phyloP scores from a whole-genome alignment of 192 early-diverging fungal species.

The Funneliformis mosseae region DNA sequence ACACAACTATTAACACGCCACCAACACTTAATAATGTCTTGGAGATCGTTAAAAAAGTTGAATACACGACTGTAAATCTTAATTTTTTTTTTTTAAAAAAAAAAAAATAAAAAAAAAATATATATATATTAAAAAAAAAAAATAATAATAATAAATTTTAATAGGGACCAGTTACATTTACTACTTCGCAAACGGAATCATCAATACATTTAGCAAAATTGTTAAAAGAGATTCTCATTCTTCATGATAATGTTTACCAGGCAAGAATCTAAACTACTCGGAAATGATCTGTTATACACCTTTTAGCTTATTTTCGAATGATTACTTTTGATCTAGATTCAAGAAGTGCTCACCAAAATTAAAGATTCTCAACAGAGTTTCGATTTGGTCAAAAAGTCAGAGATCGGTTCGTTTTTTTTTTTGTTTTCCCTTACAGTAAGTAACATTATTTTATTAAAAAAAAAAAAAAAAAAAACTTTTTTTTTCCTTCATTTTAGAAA shows the following conservation, averaged over 20 bases:
- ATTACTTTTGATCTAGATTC: background rate
- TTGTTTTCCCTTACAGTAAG: no score
- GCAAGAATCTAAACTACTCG: background rate
- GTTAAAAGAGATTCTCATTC: slow-evolving; percentile 1
- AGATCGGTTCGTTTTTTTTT: slow-evolving; percentile 2
- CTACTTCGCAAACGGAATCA: background rate
- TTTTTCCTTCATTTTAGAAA: slow-evolving; percentile 4
- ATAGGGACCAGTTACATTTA: background rate
- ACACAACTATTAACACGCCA: background rate
- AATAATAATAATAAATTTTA: background rate
- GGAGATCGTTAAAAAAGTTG: slow-evolving; percentile 1
- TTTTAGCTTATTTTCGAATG: no score
- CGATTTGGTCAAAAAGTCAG: slow-evolving; percentile 12
- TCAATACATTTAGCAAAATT: slow-evolving; percentile 11
- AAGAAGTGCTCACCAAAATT: slow-evolving; percentile 8
- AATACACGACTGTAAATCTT: background rate
- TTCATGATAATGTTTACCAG: background rate
- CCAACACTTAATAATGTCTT: background rate
- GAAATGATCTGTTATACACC: background rate
- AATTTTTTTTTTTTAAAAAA: background rate
- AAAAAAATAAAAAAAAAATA: background rate
- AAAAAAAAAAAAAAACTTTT: background rate
- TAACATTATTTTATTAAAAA: no score
- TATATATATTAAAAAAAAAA: no score
- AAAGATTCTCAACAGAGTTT: slow-evolving; percentile 19